Base-by-base conservation (phyloP, 345 rosid genomes). In the Euphorbia peplus region DNA sequence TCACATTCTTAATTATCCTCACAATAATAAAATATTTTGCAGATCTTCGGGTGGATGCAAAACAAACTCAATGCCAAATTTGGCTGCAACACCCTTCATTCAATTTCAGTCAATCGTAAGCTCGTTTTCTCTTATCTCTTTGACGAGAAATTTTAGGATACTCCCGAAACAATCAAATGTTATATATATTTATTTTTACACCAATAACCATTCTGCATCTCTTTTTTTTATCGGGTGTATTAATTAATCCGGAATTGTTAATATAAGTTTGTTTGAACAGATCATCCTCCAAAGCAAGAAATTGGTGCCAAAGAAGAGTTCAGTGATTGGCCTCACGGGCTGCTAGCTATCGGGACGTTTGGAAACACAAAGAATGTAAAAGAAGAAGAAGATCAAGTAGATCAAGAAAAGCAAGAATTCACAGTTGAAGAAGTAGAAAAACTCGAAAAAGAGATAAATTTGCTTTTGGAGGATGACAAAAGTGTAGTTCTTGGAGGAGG, bases 281-380 rank as follows among this genome's bases (percentile, higher is more conserved):
- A 71, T 70, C 67, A 69, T 60, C 26, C 8, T 32, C 37, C 37
- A 21, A 42, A 19, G 52, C 60, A 54, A 56, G 80, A 75, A 69
- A 21, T 73, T 50, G 55, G 75, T 61, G 10, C 42, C 42, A 71
- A 74, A 57, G 89, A 87, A 78, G 95, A 88, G 72, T 80, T 83
- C 59, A 81, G 79, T 32, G 81, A 85, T 61, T 90, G 91, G 97
- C 84, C 87, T 63, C 80, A 79, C 37, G 88, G 80, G 3, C 71
- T 90, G 74, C 76, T 92, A 41, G 82, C 89, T 16, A 92, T 92
- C 2, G 98, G 98, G n/a, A 92, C 98, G 46, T 81, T 92, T 42
- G 95, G 98, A 72, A 85, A 78, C 54, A 77, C 14, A 22, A 10
- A 57, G 7, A 5, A 16, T 14, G 30, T 66, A 28, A 66, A 79